phyloP scores from a whole-genome alignment of 805 yeast genomes.

The Torulaspora indica region DNA sequence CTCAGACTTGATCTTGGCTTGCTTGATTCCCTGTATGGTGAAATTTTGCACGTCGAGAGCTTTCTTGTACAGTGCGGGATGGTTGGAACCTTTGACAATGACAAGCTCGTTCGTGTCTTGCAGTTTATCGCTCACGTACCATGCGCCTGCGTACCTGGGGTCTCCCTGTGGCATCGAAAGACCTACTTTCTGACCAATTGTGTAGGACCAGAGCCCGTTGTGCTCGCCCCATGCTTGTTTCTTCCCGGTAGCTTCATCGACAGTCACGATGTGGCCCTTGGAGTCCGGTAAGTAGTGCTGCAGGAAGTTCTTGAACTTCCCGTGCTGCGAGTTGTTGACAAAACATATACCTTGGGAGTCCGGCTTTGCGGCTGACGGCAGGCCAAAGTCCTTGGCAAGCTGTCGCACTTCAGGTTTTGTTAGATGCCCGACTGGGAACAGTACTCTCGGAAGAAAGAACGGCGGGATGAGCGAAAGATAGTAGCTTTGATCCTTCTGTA shows the following conservation, averaged over 20 bases:
- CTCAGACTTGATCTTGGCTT: neutral
- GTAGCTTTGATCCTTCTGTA: slow-evolving; percentile 82
- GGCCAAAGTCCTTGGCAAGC: slow-evolving; percentile 50
- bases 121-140: slow-evolving; percentile 81
- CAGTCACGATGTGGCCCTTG: slow-evolving; percentile 72
- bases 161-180: slow-evolving; percentile 87
- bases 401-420: slow-evolving; percentile 69
- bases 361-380: slow-evolving; percentile 70
- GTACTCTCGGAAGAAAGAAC: slow-evolving; percentile 42
- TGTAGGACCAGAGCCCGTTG: slow-evolving; percentile 88
- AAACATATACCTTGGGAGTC: slow-evolving; percentile 96
- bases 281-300: slow-evolving; percentile 65
- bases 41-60: slow-evolving; percentile 41
- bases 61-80: slow-evolving; percentile 49
- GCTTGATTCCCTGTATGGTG: slow-evolving; percentile 16
- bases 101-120: slow-evolving; percentile 63
- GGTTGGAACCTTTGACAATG: slow-evolving; percentile 67
- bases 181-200: slow-evolving; percentile 77
- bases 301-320: slow-evolving; percentile 65
- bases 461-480: slow-evolving; percentile 68
- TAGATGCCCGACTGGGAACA: slow-evolving; percentile 79
- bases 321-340: slow-evolving; percentile 58
- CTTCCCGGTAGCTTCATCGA: slow-evolving; percentile 42
- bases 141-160: slow-evolving; percentile 65
- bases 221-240: slow-evolving; percentile 79